Conservation (phyloP, 371 early-diverging fungal species). For the Batkoa obscura region DNA sequence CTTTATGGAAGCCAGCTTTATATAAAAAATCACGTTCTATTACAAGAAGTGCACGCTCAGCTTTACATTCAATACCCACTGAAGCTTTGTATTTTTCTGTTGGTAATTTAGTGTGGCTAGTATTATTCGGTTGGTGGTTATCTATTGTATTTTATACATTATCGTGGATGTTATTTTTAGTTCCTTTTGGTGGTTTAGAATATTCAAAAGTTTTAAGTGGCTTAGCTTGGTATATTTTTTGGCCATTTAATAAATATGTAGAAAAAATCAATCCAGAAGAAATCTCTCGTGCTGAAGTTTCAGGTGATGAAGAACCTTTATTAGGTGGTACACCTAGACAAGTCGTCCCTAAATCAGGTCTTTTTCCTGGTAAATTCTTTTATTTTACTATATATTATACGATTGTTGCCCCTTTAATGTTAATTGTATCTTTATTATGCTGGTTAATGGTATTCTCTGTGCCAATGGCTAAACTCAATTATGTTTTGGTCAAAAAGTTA, state of each 20-base stretch:
- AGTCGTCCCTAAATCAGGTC: constrained; percentile 9
- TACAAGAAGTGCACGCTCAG: constrained; percentile 49
- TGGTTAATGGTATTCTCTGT: constrained; percentile 75
- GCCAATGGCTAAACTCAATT: constrained; percentile 84
- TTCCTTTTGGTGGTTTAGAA: constrained; percentile 24
- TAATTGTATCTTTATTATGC: constrained; percentile 49
- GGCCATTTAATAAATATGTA: constrained; percentile 89
- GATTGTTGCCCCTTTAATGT: constrained; percentile 45
- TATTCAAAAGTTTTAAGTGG: constrained; percentile 38
- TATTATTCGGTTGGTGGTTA: constrained; percentile 83
- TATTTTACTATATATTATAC: constrained; percentile 29
- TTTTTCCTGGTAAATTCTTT: constrained; percentile 37
- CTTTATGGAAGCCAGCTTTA: constrained; percentile 92
- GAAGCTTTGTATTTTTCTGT: constrained; percentile 39
- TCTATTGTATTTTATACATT: constrained; percentile 30
- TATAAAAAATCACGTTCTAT: constrained; percentile 87
- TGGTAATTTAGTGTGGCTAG: constrained; percentile 72
- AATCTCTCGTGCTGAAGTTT: neutral
- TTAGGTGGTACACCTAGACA: constrained; percentile 6
- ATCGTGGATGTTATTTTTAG: constrained; percentile 22
- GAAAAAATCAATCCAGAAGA: constrained; percentile 21
- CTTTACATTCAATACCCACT: constrained; percentile 55
- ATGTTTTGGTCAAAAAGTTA: constrained; percentile 47
- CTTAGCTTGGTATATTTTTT: constrained; percentile 54
- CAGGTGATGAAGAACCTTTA: constrained; percentile 8